A percentile compares a stretch with the other conserved stretches of the same genome.
phyloP scores from a whole-genome alignment of 129 eudicot species.

The Ambrosia artemisiifolia region DNA sequence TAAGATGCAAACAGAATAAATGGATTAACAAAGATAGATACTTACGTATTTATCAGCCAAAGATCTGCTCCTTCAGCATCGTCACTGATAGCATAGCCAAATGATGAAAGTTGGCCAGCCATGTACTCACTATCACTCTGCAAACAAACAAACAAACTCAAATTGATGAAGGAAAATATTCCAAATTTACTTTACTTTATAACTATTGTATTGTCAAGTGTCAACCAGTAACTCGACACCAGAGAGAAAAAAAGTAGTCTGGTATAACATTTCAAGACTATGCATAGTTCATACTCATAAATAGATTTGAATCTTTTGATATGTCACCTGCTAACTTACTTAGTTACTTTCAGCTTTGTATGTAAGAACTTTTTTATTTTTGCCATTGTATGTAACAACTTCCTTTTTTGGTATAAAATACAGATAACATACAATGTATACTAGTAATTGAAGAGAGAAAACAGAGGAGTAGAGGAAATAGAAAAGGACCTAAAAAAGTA shows the following conservation, averaged over 20 bases:
- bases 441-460: neutral
- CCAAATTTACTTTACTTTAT: neutral
- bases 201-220: too few species aligned
- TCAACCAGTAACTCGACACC: neutral
- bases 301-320: neutral
- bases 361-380: neutral
- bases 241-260: neutral
- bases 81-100: slow-evolving; percentile 80
- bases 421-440: neutral
- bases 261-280: neutral
- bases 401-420: too few species aligned
- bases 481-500: too few species aligned
- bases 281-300: neutral
- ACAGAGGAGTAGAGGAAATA: too few species aligned
- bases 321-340: neutral
- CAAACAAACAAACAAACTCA: slow-evolving; percentile 14
- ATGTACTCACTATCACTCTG: slow-evolving; percentile 99
- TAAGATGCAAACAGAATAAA: neutral
- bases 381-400: neutral
- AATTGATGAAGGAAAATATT: neutral
- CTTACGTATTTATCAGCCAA: slow-evolving; percentile 96
- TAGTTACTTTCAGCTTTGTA: neutral
- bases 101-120: slow-evolving; percentile 97
- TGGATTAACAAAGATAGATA: neutral
- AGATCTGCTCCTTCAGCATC: slow-evolving; percentile 87